Conservation (phyloP, 345 rosid genomes). For the Populus euphratica region DNA sequence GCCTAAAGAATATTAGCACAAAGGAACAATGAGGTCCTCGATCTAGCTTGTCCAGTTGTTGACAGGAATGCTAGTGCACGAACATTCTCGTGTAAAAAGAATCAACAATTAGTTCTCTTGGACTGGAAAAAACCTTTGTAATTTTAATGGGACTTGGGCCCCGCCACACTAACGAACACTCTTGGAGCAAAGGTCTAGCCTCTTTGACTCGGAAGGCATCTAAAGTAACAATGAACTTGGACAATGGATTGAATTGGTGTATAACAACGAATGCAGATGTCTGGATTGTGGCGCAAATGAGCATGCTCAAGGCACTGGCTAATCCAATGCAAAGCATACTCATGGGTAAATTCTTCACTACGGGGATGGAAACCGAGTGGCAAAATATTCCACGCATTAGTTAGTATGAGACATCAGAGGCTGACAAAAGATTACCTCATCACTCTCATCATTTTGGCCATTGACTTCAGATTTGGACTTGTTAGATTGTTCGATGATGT, state of each 20-base stretch:
- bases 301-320: background rate
- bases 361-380: background rate
- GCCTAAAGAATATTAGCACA: background rate
- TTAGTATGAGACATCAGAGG: background rate
- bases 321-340: too few species aligned
- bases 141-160: background rate
- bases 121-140: background rate
- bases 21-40: background rate
- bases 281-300: background rate
- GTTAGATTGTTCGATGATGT: background rate
- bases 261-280: background rate
- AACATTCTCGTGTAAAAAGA: background rate
- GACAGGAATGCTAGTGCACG: background rate
- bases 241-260: background rate
- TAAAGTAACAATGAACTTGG: background rate
- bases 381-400: background rate
- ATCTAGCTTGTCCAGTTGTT: background rate
- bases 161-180: too few species aligned
- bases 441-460: conserved; percentile 9
- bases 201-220: background rate
- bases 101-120: background rate
- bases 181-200: background rate
- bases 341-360: background rate
- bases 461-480: conserved; percentile 27
- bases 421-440: conserved; percentile 20